A percentile compares a stretch with the other conserved stretches of the same genome.
Conservation (phyloP, 148 eudicot genomes). For the Bassia scoparia region DNA sequence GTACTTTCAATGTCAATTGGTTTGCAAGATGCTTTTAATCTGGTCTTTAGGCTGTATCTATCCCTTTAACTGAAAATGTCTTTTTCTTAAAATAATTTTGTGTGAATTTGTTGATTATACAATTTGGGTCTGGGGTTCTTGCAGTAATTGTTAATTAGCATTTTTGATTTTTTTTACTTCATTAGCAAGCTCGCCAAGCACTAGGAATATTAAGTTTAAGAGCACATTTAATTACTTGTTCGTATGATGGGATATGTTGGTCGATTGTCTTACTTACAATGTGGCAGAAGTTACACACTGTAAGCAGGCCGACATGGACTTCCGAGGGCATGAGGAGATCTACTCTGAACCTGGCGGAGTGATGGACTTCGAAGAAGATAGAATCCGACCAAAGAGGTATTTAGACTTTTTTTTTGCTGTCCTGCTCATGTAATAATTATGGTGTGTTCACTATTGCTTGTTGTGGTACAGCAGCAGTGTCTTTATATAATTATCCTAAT, state of each 20-base stretch:
- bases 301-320: constrained; percentile 89
- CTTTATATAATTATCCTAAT: not conserved
- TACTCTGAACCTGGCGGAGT: constrained; percentile 87
- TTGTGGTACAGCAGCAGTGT: not conserved
- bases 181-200: not conserved
- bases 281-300: constrained; percentile 96
- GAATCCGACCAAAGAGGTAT: constrained; percentile 90
- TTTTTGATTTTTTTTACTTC: not conserved
- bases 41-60: too few species aligned
- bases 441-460: not conserved
- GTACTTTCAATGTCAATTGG: not conserved
- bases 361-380: constrained; percentile 93
- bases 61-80: too few species aligned
- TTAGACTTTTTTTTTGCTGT: not conserved
- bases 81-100: too few species aligned
- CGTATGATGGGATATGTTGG: constrained; percentile 50
- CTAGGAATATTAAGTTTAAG: not conserved
- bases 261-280: constrained; percentile 97
- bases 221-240: constrained; percentile 3
- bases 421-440: not conserved
- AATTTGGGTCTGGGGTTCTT: not conserved
- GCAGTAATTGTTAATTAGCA: not conserved
- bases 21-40: not conserved
- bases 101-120: not conserved
- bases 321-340: constrained; percentile 89